These are phyloP conservation scores for Venturia oleaginea DNA, from an alignment of 2,329 filamentous ascomycete species.

Conservation along the genomic window DNA sequence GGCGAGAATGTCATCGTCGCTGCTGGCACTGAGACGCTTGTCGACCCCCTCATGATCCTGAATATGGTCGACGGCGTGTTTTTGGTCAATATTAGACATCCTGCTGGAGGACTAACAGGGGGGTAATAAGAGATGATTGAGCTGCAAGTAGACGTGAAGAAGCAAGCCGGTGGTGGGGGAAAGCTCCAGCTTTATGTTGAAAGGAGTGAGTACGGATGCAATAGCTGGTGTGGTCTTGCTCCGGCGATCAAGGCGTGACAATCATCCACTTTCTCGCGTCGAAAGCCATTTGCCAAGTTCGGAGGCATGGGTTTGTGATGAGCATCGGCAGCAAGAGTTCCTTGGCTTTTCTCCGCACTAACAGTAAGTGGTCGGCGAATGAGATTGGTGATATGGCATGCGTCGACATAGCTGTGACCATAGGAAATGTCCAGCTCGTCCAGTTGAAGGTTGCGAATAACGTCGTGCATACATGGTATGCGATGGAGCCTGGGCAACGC, in stretches of 20 bases:
- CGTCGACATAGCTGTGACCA: not conserved
- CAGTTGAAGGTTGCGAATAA: not conserved
- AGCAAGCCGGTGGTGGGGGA: not conserved
- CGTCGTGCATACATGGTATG: not conserved
- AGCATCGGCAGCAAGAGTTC: not conserved
- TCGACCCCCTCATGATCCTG: not conserved
- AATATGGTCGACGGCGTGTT: not conserved
- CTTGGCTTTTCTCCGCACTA: not conserved
- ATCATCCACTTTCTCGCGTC: not conserved
- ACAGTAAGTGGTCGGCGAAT: not conserved
- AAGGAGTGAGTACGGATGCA: not conserved
- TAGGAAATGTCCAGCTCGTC: not conserved
- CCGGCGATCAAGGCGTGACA: not conserved
- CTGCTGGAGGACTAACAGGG: not conserved
- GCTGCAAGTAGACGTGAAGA: not conserved
- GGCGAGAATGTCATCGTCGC: slow-evolving; percentile 10
- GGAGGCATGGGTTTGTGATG: not conserved
- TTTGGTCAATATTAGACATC: not conserved
- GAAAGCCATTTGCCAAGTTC: not conserved
- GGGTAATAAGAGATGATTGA: not conserved
- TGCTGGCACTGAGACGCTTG: not conserved
- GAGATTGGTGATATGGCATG: not conserved
- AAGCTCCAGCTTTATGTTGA: not conserved
- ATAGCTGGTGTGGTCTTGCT: not conserved
- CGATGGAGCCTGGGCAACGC: not conserved